These are phyloP conservation scores for Ogataea henricii DNA, from an alignment of 805 yeast genomes.

Conservation along the genomic window DNA sequence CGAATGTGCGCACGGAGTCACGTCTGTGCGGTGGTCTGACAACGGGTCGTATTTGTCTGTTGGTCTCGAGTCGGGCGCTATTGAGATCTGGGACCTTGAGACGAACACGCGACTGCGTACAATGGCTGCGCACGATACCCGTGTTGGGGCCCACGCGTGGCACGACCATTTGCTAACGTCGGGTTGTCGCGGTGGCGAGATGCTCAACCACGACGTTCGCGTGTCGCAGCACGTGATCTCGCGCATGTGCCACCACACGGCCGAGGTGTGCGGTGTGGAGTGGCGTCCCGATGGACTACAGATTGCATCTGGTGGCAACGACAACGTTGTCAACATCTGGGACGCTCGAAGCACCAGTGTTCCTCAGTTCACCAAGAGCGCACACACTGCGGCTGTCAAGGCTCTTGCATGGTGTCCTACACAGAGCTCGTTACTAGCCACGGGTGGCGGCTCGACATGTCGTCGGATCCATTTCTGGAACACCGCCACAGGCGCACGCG, in stretches of 20 bases:
- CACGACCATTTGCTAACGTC: slow-evolving; percentile 73
- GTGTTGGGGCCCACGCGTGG: slow-evolving; percentile 89
- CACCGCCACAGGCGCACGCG: slow-evolving; percentile 83
- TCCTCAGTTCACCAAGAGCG: slow-evolving; percentile 74
- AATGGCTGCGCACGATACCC: slow-evolving; percentile 69
- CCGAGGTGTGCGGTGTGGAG: slow-evolving; percentile 90
- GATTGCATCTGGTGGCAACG: slow-evolving; percentile 92
- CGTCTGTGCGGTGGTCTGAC: slow-evolving; percentile 86
- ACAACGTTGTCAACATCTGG: slow-evolving; percentile 91
- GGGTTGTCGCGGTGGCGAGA: slow-evolving; percentile 86
- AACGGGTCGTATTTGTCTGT: slow-evolving; percentile 86
- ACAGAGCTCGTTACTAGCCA: slow-evolving; percentile 78
- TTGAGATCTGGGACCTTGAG: slow-evolving; percentile 94
- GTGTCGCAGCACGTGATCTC: slow-evolving; percentile 72
- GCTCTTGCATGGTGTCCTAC: slow-evolving; percentile 95
- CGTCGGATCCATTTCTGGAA: slow-evolving; percentile 93
- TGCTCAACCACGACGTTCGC: slow-evolving; percentile 89
- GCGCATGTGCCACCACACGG: slow-evolving; percentile 66
- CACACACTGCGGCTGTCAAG: slow-evolving; percentile 93
- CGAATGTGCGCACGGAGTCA: slow-evolving; percentile 57
- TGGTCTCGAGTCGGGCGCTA: slow-evolving; percentile 78
- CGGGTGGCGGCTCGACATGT: slow-evolving; percentile 96
- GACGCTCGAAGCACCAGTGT: slow-evolving; percentile 64
- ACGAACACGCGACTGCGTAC: slow-evolving; percentile 73
- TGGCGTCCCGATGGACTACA: slow-evolving; percentile 85